phyloP scores from a whole-genome alignment of 441 rosid species.

The Eruca vesicaria region DNA sequence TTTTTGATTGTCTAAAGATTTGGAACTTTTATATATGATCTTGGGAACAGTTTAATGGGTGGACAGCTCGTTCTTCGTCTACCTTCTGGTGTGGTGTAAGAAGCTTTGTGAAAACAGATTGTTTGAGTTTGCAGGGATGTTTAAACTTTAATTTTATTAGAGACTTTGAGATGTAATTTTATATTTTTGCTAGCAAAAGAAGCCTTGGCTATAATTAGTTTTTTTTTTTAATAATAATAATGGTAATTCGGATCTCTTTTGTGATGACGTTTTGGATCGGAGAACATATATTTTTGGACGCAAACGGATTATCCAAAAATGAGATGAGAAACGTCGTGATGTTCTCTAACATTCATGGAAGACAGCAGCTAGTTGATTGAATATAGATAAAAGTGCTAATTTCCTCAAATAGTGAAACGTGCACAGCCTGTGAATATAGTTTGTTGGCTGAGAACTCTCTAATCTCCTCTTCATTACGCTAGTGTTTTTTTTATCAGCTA shows the following conservation, averaged over 20 bases:
- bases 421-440: background rate
- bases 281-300: too few relatives aligned
- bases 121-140: background rate
- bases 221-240: slow-evolving; percentile 13
- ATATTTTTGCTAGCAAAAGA: slow-evolving; percentile 21
- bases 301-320: background rate
- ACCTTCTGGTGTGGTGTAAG: slow-evolving; percentile 61
- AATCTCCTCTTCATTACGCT: background rate
- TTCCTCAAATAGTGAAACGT: background rate
- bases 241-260: background rate
- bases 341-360: background rate
- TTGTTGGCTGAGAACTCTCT: background rate
- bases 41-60: slow-evolving; percentile 48
- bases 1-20: background rate
- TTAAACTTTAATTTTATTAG: background rate
- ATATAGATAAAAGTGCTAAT: background rate
- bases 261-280: too few relatives aligned
- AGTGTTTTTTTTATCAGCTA: too few relatives aligned
- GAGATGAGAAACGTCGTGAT: background rate
- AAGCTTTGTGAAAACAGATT: background rate
- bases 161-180: slow-evolving; percentile 2
- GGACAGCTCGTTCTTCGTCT: slow-evolving; percentile 68
- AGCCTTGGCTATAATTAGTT: slow-evolving; percentile 6
- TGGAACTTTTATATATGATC: background rate
- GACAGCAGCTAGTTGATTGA: background rate